phyloP scores from a whole-genome alignment of 306 rosid species.

The apple (Malus domestica) region ASM211411v1 NC_041804.1:22735501-22736000 shows the following conservation, averaged over 20 bases:
- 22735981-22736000: neutral
- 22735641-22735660: conserved; percentile 52
- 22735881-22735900: conserved; percentile 68
- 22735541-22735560: neutral
- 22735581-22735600: conserved; percentile 37
- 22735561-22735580: neutral
- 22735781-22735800: neutral
- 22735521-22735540: neutral
- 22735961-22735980: conserved; percentile 5
- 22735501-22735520: conserved; percentile 19
- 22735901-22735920: conserved; percentile 86
- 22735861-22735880: conserved; percentile 59
- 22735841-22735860: conserved; percentile 69
- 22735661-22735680: conserved; percentile 72
- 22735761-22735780: neutral
- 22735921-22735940: conserved; percentile 53
- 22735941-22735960: conserved; percentile 30
- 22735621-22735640: conserved; percentile 70
- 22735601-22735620: conserved; percentile 58
- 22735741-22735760: neutral
- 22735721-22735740: neutral
- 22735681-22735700: conserved; percentile 63
- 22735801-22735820: conserved; percentile 40
- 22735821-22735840: conserved; percentile 66
- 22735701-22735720: conserved; percentile 74